Evolutionary conservation across 1,139 yeast species (phyloP), one percentile per base, ranked within the genome.

Genomic region (Diutina catenulata): DNA sequence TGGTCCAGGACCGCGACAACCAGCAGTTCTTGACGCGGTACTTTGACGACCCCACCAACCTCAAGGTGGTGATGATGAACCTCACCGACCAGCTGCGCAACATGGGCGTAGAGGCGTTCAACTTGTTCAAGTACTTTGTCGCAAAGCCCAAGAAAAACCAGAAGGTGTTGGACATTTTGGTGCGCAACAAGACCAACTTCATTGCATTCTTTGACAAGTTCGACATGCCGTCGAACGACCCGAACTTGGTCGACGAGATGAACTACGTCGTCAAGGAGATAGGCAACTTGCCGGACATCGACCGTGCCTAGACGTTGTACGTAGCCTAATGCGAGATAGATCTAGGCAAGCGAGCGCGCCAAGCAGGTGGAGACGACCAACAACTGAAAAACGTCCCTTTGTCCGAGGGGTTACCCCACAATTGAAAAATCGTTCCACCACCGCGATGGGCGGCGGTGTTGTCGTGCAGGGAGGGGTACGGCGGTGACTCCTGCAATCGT

Each of bases 91-190:
- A 81, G 56, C 87, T 94, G 49, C 83, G 81, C 49, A 88, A 87
- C 55, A 68, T 91, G 43, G 95, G 87, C 54, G 62, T 77, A 41
- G 98, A 91, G 56, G 91, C 95, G 3, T 91, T 91, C 53, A 91
- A 91, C 49, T 80, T 91, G 28, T 91, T 91, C 62, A 91, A 91
- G 57, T 83, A 80, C 32, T 86, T 91, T 58, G 88, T 87, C 26
- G 98, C 96, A 6, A 91, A 91, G 55, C 98, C 98, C 5, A 79
- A 81, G 47, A 88, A 88, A 56, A 70, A 87, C 2, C 86, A 79
- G 52, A 76, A 80, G 9, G 77, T 91, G 3, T 62, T 73, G 42
- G 96, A 88, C 55, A 82, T 91, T 18, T 63, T 91, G 47, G 74
- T 78, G 33, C 87, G 87, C 51, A 91, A 91, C 56, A 77, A 86